Percentiles rank a stretch among this genome's conserved stretches.
These are phyloP conservation scores for Rickenella mellea DNA, from an alignment of 768 basidiomycete species.

Conservation along the genomic window DNA sequence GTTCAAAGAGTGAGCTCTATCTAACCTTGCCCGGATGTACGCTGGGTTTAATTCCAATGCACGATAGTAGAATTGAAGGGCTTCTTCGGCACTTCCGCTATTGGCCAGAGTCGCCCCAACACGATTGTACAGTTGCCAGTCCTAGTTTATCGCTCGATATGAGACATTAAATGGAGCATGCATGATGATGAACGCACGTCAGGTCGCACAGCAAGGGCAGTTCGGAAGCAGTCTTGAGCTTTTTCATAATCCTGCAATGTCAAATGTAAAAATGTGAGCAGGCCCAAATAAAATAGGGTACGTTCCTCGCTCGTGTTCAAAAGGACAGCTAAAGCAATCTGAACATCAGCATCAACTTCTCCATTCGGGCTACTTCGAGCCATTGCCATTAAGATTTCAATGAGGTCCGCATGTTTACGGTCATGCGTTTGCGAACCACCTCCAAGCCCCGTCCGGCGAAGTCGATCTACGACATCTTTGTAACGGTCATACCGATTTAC, in stretches of 20 bases:
- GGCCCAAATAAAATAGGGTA: constrained; percentile 1
- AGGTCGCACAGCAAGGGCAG: constrained; percentile 81
- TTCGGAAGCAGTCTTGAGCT: constrained; percentile 88
- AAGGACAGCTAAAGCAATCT: constrained; percentile 87
- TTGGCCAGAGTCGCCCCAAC: constrained; percentile 94
- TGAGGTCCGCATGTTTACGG: constrained; percentile 31
- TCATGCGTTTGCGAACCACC: not conserved
- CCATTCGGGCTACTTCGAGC: constrained; percentile 49
- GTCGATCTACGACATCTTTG: constrained; percentile 30
- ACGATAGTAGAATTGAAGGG: constrained; percentile 78
- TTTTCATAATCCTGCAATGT: constrained; percentile 70
- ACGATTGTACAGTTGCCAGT: constrained; percentile 88
- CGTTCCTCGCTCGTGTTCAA: constrained; percentile 85
- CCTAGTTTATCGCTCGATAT: constrained; percentile 32
- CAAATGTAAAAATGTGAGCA: constrained; percentile 4
- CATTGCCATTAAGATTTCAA: constrained; percentile 75
- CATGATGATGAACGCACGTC: constrained; percentile 41
- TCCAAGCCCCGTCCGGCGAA: constrained; percentile 33
- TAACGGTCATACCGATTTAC: constrained; percentile 55
- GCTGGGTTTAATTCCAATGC: constrained; percentile 83
- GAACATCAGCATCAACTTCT: constrained; percentile 85
- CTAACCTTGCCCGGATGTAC: constrained; percentile 72
- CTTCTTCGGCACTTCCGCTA: constrained; percentile 67
- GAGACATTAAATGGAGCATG: constrained; percentile 1
- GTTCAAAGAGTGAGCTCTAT: too few species aligned